A percentile compares a stretch with the other conserved stretches of the same genome.
phyloP scores from a whole-genome alignment of 2,329 filamentous ascomycete species.

The Aureobasidium namibiae region DNA sequence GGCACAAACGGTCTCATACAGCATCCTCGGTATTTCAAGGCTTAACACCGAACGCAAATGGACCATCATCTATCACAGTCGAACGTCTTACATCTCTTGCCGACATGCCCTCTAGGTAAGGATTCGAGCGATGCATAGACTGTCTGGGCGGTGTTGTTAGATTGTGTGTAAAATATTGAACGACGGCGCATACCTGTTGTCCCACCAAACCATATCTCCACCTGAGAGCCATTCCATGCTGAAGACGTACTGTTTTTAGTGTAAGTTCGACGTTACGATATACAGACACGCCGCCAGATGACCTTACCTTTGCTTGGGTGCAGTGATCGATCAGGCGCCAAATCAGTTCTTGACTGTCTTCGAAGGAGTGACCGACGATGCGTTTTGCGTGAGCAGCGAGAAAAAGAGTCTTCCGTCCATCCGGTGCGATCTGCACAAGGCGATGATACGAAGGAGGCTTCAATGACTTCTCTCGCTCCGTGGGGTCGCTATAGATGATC shows the following conservation, averaged over 20 bases:
- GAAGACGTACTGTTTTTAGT: neutral
- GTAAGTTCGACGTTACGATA: neutral
- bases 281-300: neutral
- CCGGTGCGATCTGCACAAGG: neutral
- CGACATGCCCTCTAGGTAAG: neutral
- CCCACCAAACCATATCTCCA: constrained; percentile 4
- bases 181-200: neutral
- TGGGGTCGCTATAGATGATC: neutral
- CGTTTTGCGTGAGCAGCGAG: neutral
- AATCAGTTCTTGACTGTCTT: neutral
- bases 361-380: neutral
- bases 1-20: too few species aligned
- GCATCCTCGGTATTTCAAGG: too few species aligned
- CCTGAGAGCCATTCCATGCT: neutral
- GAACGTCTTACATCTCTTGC: constrained; percentile 1
- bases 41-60: neutral
- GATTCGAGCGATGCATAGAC: constrained; percentile 5
- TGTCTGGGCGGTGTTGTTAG: neutral
- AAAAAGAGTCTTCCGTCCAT: neutral
- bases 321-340: neutral
- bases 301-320: neutral
- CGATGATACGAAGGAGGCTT: neutral
- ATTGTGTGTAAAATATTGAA: neutral
- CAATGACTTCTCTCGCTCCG: neutral
- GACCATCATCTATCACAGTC: neutral